These are phyloP conservation scores for Trichothecium sympodiale DNA, from an alignment of 2,329 filamentous ascomycete species.

Conservation along the genomic window DNA sequence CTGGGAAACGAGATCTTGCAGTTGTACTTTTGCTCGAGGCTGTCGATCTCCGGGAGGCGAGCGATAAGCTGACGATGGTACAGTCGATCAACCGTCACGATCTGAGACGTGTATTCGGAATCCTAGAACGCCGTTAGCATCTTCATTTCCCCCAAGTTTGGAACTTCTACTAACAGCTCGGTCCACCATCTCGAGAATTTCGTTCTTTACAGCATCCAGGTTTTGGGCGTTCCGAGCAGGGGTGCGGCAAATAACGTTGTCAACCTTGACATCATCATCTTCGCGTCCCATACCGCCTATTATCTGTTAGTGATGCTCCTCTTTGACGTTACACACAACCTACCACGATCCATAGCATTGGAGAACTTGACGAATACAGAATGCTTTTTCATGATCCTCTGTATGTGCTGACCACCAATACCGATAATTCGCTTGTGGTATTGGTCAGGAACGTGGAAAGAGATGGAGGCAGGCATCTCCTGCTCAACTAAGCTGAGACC, in stretches of 20 bases:
- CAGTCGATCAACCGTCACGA: constrained; percentile 84
- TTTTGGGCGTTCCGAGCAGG: constrained; percentile 95
- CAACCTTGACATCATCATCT: constrained; percentile 95
- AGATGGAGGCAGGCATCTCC: constrained; percentile 98
- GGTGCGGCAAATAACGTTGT: constrained; percentile 97
- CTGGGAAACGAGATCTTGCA: constrained; percentile 98
- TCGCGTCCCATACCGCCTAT: constrained; percentile 67
- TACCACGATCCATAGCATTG: constrained; percentile 93
- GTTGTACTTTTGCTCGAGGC: constrained; percentile 97
- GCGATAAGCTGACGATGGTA: constrained; percentile 91
- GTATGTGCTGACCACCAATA: constrained; percentile 95
- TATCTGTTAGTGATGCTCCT: constrained; percentile 13
- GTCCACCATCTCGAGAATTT: constrained; percentile 99
- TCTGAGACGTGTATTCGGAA: constrained; percentile 91
- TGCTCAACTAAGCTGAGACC: constrained; percentile 90
- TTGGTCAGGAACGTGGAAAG: constrained; percentile 96
- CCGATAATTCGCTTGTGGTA: constrained; percentile 99
- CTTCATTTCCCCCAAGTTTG: too few relatives aligned
- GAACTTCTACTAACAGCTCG: constrained; percentile 55
- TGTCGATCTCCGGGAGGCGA: constrained; percentile 80
- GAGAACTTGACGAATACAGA: constrained; percentile 99
- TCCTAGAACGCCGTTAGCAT: constrained; percentile 42
- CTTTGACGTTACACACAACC: background rate
- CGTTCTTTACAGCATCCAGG: constrained; percentile 91
- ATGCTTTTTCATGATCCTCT: constrained; percentile 99